Conservation (phyloP, 2,329 filamentous ascomycete species). For the Hymenoscyphus fructigenus region DNA sequence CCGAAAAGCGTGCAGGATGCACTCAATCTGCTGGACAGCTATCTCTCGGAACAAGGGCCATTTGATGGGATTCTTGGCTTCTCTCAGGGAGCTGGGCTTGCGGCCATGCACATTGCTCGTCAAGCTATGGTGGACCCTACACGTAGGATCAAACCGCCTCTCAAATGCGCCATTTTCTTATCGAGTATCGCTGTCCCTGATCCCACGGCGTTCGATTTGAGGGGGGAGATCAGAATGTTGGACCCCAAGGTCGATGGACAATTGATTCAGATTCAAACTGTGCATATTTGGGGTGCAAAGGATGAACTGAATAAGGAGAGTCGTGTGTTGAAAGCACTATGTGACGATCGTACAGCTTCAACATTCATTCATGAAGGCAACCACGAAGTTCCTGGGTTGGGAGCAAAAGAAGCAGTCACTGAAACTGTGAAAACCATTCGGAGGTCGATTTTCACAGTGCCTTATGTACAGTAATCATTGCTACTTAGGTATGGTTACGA, state of each 20-base stretch:
- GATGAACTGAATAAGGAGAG: not conserved
- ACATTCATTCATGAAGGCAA: constrained; percentile 1
- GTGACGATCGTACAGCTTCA: not conserved
- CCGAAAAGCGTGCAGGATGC: not conserved
- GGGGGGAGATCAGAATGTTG: constrained; percentile 3
- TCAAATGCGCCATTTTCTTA: constrained; percentile 20
- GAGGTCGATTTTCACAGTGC: not conserved
- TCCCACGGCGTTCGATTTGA: constrained; percentile 1
- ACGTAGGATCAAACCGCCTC: not conserved
- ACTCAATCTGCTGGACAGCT: constrained; percentile 8
- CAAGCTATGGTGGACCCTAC: not conserved
- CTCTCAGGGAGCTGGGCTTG: constrained; percentile 40
- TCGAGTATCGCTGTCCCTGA: constrained; percentile 5
- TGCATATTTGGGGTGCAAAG: constrained; percentile 6
- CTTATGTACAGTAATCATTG: not conserved
- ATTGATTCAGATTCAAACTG: constrained; percentile 13
- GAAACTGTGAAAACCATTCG: not conserved
- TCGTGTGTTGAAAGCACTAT: not conserved
- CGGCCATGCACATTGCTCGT: constrained; percentile 26
- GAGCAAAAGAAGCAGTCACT: not conserved
- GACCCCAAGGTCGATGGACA: not conserved
- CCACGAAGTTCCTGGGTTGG: constrained; percentile 5
- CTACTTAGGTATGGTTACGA: not conserved
- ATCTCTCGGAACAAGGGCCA: constrained; percentile 15
- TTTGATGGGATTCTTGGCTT: constrained; percentile 23